Base-by-base conservation (phyloP, 805 yeast species). In the Yarrowia porcina region DNA sequence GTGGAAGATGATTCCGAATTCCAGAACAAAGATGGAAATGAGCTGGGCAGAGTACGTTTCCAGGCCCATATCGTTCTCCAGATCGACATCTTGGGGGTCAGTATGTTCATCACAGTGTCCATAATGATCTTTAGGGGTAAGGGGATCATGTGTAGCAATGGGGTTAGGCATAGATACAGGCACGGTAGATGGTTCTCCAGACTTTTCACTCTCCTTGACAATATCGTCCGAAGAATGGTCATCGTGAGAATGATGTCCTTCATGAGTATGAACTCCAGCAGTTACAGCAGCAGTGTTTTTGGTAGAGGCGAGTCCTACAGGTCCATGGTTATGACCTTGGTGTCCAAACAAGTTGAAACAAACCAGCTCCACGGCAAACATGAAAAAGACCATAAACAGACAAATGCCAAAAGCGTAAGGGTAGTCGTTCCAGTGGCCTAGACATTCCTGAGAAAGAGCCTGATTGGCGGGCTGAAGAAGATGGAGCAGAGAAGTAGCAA, bases 401-500 rank as follows among this genome's bases (percentile, higher is more conserved):
- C 82, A 77, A 38, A 83, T 80, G 21, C 82, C 87, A 50, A 82
- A 80, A 21, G 82, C 79, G 82, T 83, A 83, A n/a, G 86, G 80
- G 67, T 83, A 83, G 18, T 72, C 77, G 2, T 77, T 76, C 83
- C 83, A 80, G 20, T 45, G 45, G 12, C 65, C 64, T 18, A 69
- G 65, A 35, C 69, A 68, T 20, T 61, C 64, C 32, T 61, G 57
- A 2, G 67, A 38, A 7, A 69, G 64, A 2, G 67, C 65, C 42
- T 69, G 64, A 64, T 75, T 75, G 3, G 77, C 75, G 1, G 77
- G 77, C 52, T 74, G 76, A 66, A 86, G 75, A 63, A 86, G 73
- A 74, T 87, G 93, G 64, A 87, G 80, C 68, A 85, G 88, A 0
- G 90, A 89, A 8, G 93, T 87, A 11, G 92, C 88, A 3, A 87